Evolutionary conservation across 352 stramenopile species (phyloP), one percentile per base, ranked within the genome.

Genomic region (Phytophthora rubi): DNA sequence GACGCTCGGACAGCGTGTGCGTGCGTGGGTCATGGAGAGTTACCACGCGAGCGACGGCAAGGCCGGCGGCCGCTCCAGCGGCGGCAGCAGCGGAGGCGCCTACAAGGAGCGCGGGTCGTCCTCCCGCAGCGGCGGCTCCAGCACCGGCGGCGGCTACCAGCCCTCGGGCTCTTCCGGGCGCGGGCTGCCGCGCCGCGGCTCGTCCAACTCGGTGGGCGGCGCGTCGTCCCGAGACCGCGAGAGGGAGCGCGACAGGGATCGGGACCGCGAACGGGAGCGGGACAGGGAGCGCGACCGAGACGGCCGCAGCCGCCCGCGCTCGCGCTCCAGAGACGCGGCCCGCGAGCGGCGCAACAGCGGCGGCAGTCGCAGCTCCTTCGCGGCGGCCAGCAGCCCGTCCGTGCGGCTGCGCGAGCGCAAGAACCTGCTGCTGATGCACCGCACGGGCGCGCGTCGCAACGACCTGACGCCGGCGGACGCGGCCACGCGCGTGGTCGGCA

Each of bases 361-460:
- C n/a, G 63, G 66, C 21, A 75, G 35, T 52, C 81, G 83, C 16
- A 83, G 74, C 30, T 62, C 81, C 5, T 88, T 91, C 53, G 76
- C 71, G 2, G 68, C 68, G 8, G 81, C 78, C 1, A 81, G 83
- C 1, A 91, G 81, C 26, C 85, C 85, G 1, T 71, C 78, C 8
- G 63, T 88, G 21, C 73, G 87, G 1, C 73, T 93, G 8, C 83
- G 85, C 4, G 85, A 93, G 61, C 65, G 86, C 7, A 90, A 91
- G 49, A 90, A 93, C 58, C 77, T 95, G 45, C 68, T 95, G 39
- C 67, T 82, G 12, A 95, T 95, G 88, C 88, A 95, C 44, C 82
- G 85, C 16, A 87, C 82, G 2, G 81, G 79, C 4, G 76, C 59
- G 12, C 71, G 86, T 12, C 71, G 83, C 21, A 68, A 77, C 37